A percentile compares a stretch with the other conserved stretches of the same genome.
Conservation (phyloP, 345 rosid genomes). For the Hibiscus syriacus region DNA sequence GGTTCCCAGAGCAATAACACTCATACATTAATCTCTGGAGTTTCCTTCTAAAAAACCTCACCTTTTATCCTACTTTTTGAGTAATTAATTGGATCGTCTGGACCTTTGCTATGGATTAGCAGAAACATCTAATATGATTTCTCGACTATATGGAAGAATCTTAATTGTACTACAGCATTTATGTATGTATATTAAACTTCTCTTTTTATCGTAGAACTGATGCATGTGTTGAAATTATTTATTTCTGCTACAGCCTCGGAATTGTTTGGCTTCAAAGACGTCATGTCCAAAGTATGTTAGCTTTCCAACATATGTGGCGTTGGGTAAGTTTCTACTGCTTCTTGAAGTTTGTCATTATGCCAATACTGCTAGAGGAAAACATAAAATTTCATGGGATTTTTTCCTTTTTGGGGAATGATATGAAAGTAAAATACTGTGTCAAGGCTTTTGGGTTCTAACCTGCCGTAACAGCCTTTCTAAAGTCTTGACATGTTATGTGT, state of each 20-base stretch:
- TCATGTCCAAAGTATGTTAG: slow-evolving; percentile 82
- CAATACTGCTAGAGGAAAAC: not conserved
- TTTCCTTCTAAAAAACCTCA: not conserved
- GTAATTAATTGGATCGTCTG: not conserved
- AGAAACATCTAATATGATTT: not conserved
- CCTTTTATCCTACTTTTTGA: not conserved
- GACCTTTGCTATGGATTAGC: not conserved
- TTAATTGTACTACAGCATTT: not conserved
- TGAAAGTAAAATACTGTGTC: too few species aligned
- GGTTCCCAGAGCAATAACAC: not conserved
- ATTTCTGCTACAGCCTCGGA: slow-evolving; percentile 52
- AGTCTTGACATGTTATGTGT: not conserved
- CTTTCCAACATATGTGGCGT: slow-evolving; percentile 50
- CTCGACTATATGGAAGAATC: not conserved
- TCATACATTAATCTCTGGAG: not conserved
- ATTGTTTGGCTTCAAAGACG: slow-evolving; percentile 42
- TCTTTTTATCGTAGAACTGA: not conserved
- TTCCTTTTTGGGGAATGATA: too few species aligned
- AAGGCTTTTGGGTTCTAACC: not conserved
- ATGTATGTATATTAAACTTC: not conserved
- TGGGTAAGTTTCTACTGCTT: slow-evolving; percentile 35
- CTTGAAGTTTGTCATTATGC: not conserved
- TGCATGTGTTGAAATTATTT: slow-evolving; percentile 5
- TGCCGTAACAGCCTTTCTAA: not conserved
- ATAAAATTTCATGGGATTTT: not conserved